Evolutionary conservation across 495 filamentous ascomycete species (phyloP).

Genomic region (Aspergillus cavernicola): DNA sequence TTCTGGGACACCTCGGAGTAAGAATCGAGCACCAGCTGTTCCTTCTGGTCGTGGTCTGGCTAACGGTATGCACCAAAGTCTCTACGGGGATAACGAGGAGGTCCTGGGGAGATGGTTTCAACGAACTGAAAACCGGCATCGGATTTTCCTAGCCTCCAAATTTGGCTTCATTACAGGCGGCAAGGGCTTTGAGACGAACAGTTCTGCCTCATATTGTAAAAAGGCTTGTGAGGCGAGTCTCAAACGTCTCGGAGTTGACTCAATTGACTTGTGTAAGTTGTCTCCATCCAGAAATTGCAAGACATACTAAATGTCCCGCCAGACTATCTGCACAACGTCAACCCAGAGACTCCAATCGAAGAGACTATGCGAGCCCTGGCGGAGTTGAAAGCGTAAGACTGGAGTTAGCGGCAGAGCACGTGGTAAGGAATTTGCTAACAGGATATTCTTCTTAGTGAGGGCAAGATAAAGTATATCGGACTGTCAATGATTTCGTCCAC

Average conservation of each 20-base stretch:
- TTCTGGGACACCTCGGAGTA: conserved; percentile 8
- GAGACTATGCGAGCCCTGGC: conserved; percentile 6
- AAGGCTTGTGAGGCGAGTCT: conserved; percentile 3
- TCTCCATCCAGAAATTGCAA: not conserved
- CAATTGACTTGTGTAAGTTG: not conserved
- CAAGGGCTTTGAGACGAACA: not conserved
- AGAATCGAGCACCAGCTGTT: not conserved
- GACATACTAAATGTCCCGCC: not conserved
- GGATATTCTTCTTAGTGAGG: conserved; percentile 27
- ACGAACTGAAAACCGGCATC: conserved; percentile 2
- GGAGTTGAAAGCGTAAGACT: not conserved
- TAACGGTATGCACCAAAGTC: not conserved
- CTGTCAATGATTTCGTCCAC: conserved; percentile 29
- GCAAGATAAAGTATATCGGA: conserved; percentile 48
- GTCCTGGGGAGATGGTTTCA: conserved; percentile 7
- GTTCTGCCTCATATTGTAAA: conserved; percentile 4
- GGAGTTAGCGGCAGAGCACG: not conserved
- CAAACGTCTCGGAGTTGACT: conserved; percentile 5
- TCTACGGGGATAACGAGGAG: conserved; percentile 6
- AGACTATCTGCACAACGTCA: conserved; percentile 2
- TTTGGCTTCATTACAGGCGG: not conserved
- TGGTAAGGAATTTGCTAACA: not conserved
- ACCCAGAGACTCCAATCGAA: conserved; percentile 5
- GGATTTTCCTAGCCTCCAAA: conserved; percentile 3
- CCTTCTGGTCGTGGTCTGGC: not conserved